These are phyloP conservation scores for Mycena maculata DNA, from an alignment of 768 basidiomycete genomes.

Conservation along the genomic window DNA sequence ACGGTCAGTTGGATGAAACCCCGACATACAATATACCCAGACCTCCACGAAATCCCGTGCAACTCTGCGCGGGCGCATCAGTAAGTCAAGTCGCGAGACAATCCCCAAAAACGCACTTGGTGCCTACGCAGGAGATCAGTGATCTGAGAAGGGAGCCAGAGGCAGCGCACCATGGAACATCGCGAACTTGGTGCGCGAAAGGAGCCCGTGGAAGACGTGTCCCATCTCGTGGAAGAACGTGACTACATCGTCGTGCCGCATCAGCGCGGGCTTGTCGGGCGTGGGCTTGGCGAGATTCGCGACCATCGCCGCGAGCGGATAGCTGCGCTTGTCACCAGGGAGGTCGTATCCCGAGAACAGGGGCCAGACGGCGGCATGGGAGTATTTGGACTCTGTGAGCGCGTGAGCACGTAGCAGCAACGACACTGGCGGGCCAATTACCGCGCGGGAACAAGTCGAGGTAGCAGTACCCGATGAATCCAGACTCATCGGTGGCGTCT, in stretches of 20 bases:
- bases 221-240: constrained; percentile 96
- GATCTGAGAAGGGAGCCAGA: neutral
- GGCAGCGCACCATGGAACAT: constrained; percentile 74
- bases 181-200: constrained; percentile 76
- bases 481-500: constrained; percentile 74
- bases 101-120: constrained; percentile 52
- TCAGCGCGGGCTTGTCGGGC: constrained; percentile 81
- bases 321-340: constrained; percentile 68
- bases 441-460: constrained; percentile 90
- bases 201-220: constrained; percentile 74
- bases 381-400: constrained; percentile 75
- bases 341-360: constrained; percentile 74
- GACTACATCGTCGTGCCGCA: constrained; percentile 89
- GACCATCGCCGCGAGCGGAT: constrained; percentile 87
- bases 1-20: neutral
- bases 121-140: constrained; percentile 38
- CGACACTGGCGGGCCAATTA: constrained; percentile 43
- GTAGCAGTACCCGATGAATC: constrained; percentile 87
- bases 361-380: constrained; percentile 89
- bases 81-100: neutral
- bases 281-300: constrained; percentile 91
- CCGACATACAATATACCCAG: no score
- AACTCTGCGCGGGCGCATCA: constrained; percentile 53
- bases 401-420: neutral
- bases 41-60: constrained; percentile 88